Evolutionary conservation across 306 rosid species (phyloP).

Genomic region (Cercis canadensis): DNA sequence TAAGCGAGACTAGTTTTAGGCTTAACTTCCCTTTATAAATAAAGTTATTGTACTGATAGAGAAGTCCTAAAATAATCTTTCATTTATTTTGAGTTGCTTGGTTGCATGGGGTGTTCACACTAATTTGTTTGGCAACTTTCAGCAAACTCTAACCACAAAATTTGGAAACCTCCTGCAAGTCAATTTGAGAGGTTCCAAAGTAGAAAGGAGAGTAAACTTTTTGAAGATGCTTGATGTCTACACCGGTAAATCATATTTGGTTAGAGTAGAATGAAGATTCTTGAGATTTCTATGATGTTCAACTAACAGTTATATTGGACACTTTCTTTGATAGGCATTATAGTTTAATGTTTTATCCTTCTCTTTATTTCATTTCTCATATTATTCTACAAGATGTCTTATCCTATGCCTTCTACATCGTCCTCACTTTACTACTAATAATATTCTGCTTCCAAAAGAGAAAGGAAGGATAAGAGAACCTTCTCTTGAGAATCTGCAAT

Average conservation of each 20-base stretch:
- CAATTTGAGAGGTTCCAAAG: background rate
- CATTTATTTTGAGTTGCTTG: background rate
- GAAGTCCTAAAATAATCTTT: no score
- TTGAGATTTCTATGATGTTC: background rate
- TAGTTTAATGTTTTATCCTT: background rate
- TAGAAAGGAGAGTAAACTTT: background rate
- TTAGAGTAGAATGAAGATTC: background rate
- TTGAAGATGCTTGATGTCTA: background rate
- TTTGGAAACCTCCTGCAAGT: background rate
- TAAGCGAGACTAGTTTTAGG: no score
- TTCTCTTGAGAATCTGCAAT: background rate
- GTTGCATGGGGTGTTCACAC: background rate
- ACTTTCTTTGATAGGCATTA: background rate
- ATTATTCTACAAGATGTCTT: background rate
- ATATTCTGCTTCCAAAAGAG: background rate
- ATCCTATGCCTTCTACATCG: background rate
- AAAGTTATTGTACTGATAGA: no score
- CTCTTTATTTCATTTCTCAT: background rate
- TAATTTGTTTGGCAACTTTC: background rate
- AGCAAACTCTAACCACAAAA: background rate
- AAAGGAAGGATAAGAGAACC: conserved; percentile 14
- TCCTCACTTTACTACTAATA: background rate
- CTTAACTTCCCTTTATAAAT: no score
- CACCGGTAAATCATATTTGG: background rate
- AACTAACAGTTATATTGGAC: background rate